Percentiles rank a stretch among this genome's conserved stretches.
Evolutionary conservation across 2,329 filamentous ascomycete genomes (phyloP).

Genomic region (Dichotomopilus funicola): DNA sequence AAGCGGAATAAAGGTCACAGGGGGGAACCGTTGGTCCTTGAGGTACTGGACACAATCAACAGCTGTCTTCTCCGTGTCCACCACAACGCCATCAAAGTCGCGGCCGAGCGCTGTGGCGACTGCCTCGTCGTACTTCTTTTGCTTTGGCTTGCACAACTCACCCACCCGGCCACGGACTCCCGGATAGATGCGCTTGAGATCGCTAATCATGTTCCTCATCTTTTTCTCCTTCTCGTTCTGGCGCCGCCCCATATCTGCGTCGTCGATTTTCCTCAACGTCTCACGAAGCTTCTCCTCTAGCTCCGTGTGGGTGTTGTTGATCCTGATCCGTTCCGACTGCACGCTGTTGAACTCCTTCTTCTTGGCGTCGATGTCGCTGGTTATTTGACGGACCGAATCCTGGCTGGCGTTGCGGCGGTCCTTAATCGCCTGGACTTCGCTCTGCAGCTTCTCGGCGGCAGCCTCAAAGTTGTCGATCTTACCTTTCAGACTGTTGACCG

Average conservation of each 20-base stretch:
- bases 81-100: constrained; percentile 89
- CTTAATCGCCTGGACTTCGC: constrained; percentile 61
- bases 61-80: constrained; percentile 90
- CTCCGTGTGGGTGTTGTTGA: constrained; percentile 76
- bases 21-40: constrained; percentile 78
- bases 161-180: constrained; percentile 87
- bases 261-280: constrained; percentile 70
- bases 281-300: constrained; percentile 87
- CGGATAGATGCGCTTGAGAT: constrained; percentile 83
- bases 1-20: constrained; percentile 90
- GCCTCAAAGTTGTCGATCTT: constrained; percentile 76
- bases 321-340: constrained; percentile 74
- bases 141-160: constrained; percentile 89
- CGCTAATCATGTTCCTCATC: constrained; percentile 75
- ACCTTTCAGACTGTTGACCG: constrained; percentile 79
- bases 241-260: constrained; percentile 77
- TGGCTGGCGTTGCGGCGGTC: constrained; percentile 62
- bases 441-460: constrained; percentile 65
- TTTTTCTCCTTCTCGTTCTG: constrained; percentile 76
- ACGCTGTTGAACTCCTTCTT: constrained; percentile 86
- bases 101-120: constrained; percentile 87
- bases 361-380: constrained; percentile 73
- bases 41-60: constrained; percentile 92
- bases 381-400: constrained; percentile 57
- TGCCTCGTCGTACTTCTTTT: constrained; percentile 93